These are phyloP conservation scores for Boechera retrofracta DNA, from an alignment of 345 rosid genomes.

Conservation along the genomic window DNA sequence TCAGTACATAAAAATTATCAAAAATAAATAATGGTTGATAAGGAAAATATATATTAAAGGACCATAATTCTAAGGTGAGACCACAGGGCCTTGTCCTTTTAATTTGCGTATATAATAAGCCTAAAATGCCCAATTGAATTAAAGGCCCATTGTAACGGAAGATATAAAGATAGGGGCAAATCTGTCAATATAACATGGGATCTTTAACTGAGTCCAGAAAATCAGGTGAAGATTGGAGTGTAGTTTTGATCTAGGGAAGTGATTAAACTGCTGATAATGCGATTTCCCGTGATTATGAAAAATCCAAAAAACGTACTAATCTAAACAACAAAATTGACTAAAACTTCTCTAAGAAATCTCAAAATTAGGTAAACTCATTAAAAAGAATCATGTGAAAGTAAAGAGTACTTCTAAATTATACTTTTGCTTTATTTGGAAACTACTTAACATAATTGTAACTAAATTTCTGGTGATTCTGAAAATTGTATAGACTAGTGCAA, in stretches of 20 bases:
- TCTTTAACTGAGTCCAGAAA: constrained; percentile 14
- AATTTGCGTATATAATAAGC: not conserved
- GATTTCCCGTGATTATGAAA: constrained; percentile 5
- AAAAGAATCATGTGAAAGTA: constrained; percentile 15
- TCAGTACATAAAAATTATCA: too few relatives aligned
- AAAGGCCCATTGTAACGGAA: constrained; percentile 6
- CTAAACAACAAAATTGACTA: not conserved
- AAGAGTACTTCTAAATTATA: not conserved
- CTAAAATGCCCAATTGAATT: not conserved
- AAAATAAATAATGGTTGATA: not conserved
- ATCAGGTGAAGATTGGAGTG: constrained; percentile 23
- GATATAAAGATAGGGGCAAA: constrained; percentile 14
- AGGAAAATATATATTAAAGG: too few relatives aligned
- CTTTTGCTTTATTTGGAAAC: constrained; percentile 17
- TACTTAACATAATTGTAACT: constrained; percentile 4
- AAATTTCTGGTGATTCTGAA: constrained; percentile 22
- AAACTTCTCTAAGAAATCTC: constrained; percentile 1
- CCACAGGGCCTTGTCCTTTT: not conserved
- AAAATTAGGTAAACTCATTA: constrained; percentile 17
- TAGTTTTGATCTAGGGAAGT: constrained; percentile 30
- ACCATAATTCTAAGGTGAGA: not conserved
- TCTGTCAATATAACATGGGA: not conserved
- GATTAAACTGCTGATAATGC: constrained; percentile 18
- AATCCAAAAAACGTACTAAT: not conserved
- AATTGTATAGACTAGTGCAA: not conserved